Percentiles rank a stretch among this genome's conserved stretches.
Conservation (phyloP, 345 rosid species). For the Eucalyptus caleyi region DNA sequence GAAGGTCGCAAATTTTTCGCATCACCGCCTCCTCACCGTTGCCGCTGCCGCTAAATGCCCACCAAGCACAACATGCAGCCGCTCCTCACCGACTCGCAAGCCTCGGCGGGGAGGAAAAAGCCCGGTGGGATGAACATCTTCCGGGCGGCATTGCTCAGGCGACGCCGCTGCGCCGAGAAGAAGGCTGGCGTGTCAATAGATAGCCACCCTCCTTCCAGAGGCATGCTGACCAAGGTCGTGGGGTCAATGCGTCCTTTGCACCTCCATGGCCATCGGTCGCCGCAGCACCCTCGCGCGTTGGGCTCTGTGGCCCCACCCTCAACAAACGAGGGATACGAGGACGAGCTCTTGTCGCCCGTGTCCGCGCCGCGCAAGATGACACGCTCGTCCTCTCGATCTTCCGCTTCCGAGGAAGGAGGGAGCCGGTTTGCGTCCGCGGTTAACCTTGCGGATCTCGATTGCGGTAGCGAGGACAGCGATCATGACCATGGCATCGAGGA, state of each 20-base stretch:
- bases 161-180: background rate
- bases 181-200: background rate
- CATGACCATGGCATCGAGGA: background rate
- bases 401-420: background rate
- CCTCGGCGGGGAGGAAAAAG: background rate
- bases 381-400: background rate
- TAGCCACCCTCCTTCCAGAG: background rate
- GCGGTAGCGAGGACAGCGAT: background rate
- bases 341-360: background rate
- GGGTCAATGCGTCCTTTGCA: background rate
- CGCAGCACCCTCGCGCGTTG: background rate
- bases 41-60: background rate
- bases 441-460: background rate
- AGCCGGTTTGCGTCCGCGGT: background rate
- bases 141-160: background rate
- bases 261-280: background rate
- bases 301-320: background rate
- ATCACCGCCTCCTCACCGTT: background rate
- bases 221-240: background rate
- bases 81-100: background rate
- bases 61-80: background rate
- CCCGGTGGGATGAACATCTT: background rate
- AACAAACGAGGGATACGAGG: background rate
- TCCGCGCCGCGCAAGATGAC: background rate
- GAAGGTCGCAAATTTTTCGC: background rate